phyloP scores from a whole-genome alignment of 208 protist species.

The Wallacemonas sp. region DNA sequence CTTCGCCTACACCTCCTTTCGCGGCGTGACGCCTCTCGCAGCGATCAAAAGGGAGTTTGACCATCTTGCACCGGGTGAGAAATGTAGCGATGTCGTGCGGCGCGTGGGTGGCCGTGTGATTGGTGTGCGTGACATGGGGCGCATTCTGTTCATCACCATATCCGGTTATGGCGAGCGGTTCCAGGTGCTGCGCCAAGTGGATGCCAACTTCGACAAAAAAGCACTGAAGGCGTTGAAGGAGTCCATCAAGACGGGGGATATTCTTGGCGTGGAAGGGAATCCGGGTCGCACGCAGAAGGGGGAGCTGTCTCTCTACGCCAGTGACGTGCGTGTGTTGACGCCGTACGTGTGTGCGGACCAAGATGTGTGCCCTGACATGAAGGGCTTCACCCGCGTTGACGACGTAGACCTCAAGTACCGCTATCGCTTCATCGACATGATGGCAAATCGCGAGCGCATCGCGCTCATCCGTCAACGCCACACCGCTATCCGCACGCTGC shows the following conservation, averaged over 20 bases:
- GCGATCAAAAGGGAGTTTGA: constrained; percentile 49
- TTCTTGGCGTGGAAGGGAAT: constrained; percentile 78
- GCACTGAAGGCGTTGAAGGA: constrained; percentile 50
- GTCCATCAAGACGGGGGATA: constrained; percentile 74
- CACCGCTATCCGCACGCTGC: constrained; percentile 56
- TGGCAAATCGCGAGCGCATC: constrained; percentile 56
- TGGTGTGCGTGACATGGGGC: constrained; percentile 80
- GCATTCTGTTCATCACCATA: constrained; percentile 84
- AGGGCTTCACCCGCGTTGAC: constrained; percentile 57
- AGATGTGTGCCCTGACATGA: constrained; percentile 72
- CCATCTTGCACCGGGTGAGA: constrained; percentile 32
- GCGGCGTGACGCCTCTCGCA: constrained; percentile 38
- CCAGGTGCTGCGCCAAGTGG: constrained; percentile 72
- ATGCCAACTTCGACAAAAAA: constrained; percentile 43
- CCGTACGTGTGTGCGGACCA: constrained; percentile 90
- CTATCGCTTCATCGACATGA: constrained; percentile 91
- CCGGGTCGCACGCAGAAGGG: constrained; percentile 77
- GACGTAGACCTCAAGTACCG: constrained; percentile 86
- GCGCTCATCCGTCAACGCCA: constrained; percentile 65
- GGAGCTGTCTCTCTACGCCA: constrained; percentile 83
- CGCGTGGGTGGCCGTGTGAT: constrained; percentile 74
- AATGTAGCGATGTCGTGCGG: constrained; percentile 12
- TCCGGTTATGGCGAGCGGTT: constrained; percentile 53
- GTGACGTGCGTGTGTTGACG: constrained; percentile 47
- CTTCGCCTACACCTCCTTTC: constrained; percentile 67